Evolutionary conservation across 1,284 basidiomycete species (phyloP).

Genomic region (Fomes fomentarius): DNA sequence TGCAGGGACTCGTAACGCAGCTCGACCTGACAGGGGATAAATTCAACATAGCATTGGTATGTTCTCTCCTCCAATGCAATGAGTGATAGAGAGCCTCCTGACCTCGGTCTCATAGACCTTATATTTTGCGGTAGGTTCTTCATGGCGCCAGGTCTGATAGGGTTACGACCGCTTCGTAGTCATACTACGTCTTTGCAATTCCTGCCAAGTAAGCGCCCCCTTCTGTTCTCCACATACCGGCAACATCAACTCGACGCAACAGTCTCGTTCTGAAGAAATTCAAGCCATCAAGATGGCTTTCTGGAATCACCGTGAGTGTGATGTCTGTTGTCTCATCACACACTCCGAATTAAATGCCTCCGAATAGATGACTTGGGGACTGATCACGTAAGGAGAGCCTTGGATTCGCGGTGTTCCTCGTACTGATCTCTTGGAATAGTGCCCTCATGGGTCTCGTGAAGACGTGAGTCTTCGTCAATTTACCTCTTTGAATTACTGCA

Average conservation of each 20-base stretch:
- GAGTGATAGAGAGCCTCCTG: not conserved
- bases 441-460: conserved; percentile 66
- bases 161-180: conserved; percentile 41
- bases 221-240: not conserved
- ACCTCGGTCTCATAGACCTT: conserved; percentile 48
- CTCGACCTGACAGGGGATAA: conserved; percentile 56
- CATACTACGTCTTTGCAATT: conserved; percentile 63
- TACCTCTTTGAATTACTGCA: too few species aligned
- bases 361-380: conserved; percentile 31
- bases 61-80: conserved; percentile 13
- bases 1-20: conserved; percentile 58
- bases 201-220: conserved; percentile 53
- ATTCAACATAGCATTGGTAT: conserved; percentile 67
- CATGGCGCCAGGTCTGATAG: not conserved
- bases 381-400: conserved; percentile 19
- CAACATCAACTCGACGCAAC: not conserved
- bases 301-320: conserved; percentile 29
- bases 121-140: conserved; percentile 61
- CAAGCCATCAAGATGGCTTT: conserved; percentile 36
- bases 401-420: conserved; percentile 50
- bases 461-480: conserved; percentile 43
- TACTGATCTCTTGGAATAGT: conserved; percentile 34
- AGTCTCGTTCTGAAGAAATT: conserved; percentile 37
- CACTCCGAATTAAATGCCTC: not conserved
- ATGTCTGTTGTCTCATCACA: too few species aligned